Percentiles rank a stretch among this genome's conserved stretches.
Evolutionary conservation across 176 grass and related monocot species (phyloP).

Genomic region (Avena sativa): DNA sequence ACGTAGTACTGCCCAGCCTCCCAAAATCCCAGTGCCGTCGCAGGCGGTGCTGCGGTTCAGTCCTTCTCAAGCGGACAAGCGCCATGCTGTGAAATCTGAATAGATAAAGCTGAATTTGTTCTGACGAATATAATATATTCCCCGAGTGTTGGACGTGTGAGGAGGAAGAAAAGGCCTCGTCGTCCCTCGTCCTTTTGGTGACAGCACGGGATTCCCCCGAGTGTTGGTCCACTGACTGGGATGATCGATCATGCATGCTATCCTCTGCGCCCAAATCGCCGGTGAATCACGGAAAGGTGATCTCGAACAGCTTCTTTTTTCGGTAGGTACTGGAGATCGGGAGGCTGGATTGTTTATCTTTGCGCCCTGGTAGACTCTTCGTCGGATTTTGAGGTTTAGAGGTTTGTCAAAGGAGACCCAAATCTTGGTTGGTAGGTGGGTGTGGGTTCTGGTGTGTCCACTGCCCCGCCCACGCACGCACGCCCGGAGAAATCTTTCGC

Average conservation of each 20-base stretch:
- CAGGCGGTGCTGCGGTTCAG: neutral
- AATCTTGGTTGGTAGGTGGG: neutral
- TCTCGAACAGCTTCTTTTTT: neutral
- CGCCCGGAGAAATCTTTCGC: neutral
- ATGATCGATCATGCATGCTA: slow-evolving; percentile 6
- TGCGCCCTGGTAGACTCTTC: neutral
- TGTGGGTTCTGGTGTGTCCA: neutral
- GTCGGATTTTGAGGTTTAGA: neutral
- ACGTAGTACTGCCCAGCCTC: neutral
- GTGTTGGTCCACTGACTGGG: slow-evolving; percentile 28
- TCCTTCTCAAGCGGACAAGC: neutral
- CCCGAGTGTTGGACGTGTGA: neutral
- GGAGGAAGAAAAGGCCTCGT: neutral
- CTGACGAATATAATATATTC: slow-evolving; percentile 45
- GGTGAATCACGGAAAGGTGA: neutral
- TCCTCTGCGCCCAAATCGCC: neutral
- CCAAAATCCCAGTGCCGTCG: neutral
- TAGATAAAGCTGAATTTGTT: slow-evolving; percentile 44
- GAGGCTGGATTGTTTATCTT: neutral
- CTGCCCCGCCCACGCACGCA: neutral
- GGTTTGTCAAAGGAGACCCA: neutral
- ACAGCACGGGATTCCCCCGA: slow-evolving; percentile 34
- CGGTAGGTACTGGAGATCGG: neutral
- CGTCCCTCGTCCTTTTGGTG: slow-evolving; percentile 26
- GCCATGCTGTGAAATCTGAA: neutral